Percentiles rank a stretch among this genome's conserved stretches.
phyloP scores from a whole-genome alignment of 345 rosid genomes.

The Melaleuca alternifolia region DNA sequence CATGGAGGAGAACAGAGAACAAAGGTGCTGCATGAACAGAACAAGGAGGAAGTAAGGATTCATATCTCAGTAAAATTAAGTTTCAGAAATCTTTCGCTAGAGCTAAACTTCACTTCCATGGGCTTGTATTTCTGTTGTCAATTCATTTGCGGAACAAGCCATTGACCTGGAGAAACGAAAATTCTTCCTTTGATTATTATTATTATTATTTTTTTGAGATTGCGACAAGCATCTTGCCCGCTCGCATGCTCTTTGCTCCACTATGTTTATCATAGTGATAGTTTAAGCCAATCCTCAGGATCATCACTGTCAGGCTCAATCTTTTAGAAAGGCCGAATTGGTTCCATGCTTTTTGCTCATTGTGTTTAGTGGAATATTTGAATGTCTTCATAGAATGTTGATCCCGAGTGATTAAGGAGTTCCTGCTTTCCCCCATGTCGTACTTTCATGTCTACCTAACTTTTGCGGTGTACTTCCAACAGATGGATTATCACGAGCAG shows the following conservation, averaged over 20 bases:
- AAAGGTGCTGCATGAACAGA: constrained; percentile 58
- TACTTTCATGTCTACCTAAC: not conserved
- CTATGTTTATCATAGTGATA: not conserved
- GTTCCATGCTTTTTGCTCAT: not conserved
- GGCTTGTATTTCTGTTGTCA: not conserved
- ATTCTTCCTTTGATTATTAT: constrained; percentile 1
- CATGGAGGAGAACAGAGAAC: constrained; percentile 60
- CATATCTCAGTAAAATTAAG: not conserved
- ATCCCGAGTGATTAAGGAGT: not conserved
- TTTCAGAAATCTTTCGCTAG: not conserved
- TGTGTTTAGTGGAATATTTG: not conserved
- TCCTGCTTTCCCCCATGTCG: not conserved
- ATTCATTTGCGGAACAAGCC: not conserved
- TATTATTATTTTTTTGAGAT: not conserved
- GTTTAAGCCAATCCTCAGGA: not conserved
- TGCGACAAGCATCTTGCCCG: not conserved
- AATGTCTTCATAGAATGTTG: not conserved
- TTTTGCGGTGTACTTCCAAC: not conserved
- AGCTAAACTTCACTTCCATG: not conserved
- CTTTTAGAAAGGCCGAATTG: not conserved
- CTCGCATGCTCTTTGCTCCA: not conserved
- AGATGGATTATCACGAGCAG: constrained; percentile 70
- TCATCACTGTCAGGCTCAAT: not conserved
- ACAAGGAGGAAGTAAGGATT: constrained; percentile 66
- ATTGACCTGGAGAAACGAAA: constrained; percentile 3